Percentiles rank a stretch among this genome's conserved stretches.
phyloP scores from a whole-genome alignment of 2,329 filamentous ascomycete genomes.

The Colletotrichum orchidophilum region DNA sequence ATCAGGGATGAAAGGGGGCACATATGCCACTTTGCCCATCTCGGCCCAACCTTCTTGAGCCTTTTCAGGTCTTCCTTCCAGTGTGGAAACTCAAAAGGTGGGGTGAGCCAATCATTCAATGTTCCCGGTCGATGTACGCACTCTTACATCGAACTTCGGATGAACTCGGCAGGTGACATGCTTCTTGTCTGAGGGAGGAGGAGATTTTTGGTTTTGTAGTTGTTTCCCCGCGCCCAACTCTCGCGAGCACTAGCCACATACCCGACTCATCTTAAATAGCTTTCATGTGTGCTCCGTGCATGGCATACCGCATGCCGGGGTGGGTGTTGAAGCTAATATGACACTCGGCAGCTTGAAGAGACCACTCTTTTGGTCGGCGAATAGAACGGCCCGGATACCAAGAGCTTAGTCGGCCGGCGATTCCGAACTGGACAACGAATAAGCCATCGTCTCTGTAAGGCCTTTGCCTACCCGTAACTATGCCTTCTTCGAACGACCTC shows the following conservation, averaged over 20 bases:
- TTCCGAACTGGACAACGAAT: too few relatives aligned
- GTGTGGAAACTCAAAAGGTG: constrained; percentile 14
- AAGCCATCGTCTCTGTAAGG: too few relatives aligned
- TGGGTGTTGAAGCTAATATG: not conserved
- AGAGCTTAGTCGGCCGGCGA: too few relatives aligned
- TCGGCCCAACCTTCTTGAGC: not conserved
- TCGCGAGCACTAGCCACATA: not conserved
- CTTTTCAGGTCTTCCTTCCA: not conserved
- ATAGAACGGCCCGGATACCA: not conserved
- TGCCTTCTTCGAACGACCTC: too few relatives aligned
- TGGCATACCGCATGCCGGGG: not conserved
- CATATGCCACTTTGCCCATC: not conserved
- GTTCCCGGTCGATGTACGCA: not conserved
- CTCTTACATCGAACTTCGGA: constrained; percentile 17
- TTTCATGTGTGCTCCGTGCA: not conserved
- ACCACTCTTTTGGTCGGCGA: not conserved
- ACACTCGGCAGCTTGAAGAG: not conserved
- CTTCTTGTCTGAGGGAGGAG: constrained; percentile 2
- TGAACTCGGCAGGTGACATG: constrained; percentile 27
- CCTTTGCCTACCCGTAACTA: too few relatives aligned
- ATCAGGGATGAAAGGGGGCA: not conserved
- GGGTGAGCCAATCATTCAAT: constrained; percentile 15
- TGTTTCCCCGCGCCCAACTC: constrained; percentile 3
- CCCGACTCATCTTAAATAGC: not conserved
- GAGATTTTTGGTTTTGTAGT: not conserved